Evolutionary conservation across 2,329 filamentous ascomycete species (phyloP), one percentile per base, ranked within the genome.

Genomic region (Penicillium sp.): DNA sequence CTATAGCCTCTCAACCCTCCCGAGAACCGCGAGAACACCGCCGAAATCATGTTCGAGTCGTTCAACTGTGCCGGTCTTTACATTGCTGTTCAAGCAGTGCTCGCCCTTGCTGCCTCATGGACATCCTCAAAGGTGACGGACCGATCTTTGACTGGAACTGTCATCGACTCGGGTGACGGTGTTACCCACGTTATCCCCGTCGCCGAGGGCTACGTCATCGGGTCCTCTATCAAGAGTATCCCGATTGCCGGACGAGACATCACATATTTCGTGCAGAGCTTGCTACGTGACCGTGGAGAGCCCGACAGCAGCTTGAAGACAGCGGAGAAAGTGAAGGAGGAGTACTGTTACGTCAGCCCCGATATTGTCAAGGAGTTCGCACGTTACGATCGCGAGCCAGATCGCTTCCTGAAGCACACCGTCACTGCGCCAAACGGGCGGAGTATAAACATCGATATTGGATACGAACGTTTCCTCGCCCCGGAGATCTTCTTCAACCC

Each of bases 401-500:
- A 91, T 68, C 87, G 92, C 48, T 96, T 99, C 79, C 83, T 89
- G 68, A 91, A 96, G 79, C 93, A 99, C 77, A 87, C 89, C 21
- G 92, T 97, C 58, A 87, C 86, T 57, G 88, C 94, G 59, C 89
- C 92, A 27, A 93, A 93, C 67, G 94, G 94, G 62, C 89, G 90
- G 67, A 87, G 90, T 67, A 88, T 93, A 23, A 85, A 82, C 1
- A 91, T 99, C 47, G 96, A 99, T 70, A 90, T 99, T 53, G 94
- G 94, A 53, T 99, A 97, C 79, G 94, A 99, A 77, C 90, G 94
- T 35, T 99, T 99, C 83, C 83, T 99, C 59, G 94, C 94, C 2
- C 96, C 96, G 25, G 94, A 99, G 77, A 99, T 99, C 73, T 99
- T 99, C 80, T 99, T 99, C 86, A 99, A 99, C 79, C 94, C 94